Evolutionary conservation across 805 yeast genomes (phyloP).

Genomic region (Ogataea methanolica): DNA sequence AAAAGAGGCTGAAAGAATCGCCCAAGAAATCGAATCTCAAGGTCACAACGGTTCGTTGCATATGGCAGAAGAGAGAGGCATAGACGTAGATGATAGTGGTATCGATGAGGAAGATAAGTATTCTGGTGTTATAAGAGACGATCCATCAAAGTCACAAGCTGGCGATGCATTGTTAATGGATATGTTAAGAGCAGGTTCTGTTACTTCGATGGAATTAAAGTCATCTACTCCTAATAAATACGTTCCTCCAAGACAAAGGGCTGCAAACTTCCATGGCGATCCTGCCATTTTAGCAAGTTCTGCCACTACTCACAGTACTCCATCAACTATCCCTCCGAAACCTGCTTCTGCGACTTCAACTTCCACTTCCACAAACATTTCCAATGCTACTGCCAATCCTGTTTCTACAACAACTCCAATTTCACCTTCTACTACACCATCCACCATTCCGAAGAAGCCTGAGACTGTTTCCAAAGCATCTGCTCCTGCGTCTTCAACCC

Average conservation of each 20-base stretch:
- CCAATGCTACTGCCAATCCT: background rate
- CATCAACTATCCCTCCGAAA: conserved; percentile 6
- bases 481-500: background rate
- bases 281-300: conserved; percentile 63
- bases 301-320: conserved; percentile 22
- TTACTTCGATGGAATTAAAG: conserved; percentile 19
- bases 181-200: conserved; percentile 22
- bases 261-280: conserved; percentile 48
- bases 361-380: background rate
- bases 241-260: conserved; percentile 55
- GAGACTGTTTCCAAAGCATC: background rate
- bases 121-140: conserved; percentile 78
- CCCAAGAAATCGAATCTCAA: conserved; percentile 76
- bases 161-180: conserved; percentile 26
- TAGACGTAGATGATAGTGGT: conserved; percentile 73
- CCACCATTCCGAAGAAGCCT: conserved; percentile 3
- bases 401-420: background rate
- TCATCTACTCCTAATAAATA: conserved; percentile 36
- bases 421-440: background rate
- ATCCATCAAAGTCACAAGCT: conserved; percentile 2
- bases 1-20: conserved; percentile 70
- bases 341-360: conserved; percentile 1
- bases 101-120: conserved; percentile 94
- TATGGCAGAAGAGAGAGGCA: conserved; percentile 88
- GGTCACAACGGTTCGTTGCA: conserved; percentile 66